Evolutionary conservation across 2,329 filamentous ascomycete genomes (phyloP), one percentile per base, ranked within the genome.

Genomic region (Colletotrichum sojae): DNA sequence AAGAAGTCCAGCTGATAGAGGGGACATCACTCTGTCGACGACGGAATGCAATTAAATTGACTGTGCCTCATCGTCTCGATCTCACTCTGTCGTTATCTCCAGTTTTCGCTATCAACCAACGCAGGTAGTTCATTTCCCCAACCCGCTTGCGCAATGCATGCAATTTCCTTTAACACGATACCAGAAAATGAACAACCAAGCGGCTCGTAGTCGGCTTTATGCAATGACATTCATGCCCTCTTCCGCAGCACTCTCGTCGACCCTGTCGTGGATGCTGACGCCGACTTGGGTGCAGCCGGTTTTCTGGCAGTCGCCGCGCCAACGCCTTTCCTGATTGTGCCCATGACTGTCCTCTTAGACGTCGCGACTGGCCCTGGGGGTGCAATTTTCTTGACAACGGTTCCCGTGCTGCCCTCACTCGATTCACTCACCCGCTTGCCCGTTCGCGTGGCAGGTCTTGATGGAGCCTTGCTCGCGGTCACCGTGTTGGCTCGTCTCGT

Each of bases 351-450:
- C 75, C 84, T 86, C 76, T 87, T 90, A 3, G 81, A 70, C 3
- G 78, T 74, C 1, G 83, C 76, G 2, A 83, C 78, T 20, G 79
- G 72, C 15, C 78, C 72, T 2, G 78, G 74, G 31, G 81, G 75
- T 13, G 78, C 78, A 3, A 81, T 79, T 77, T 88, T 91, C 78
- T 86, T 87, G 51, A 91, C 84, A 22, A 92, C 89, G 0, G 91
- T 92, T 8, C 88, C 86, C 15, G 86, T 87, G 77, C 90, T 93
- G 5, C 81, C 84, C 63, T 91, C 88, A 73, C 90, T 92, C 16
- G 87, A 84, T 75, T 90, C 90, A 76, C 90, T 92, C 75, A 82
- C 79, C 76, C 88, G 85, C 70, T 85, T 83, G 63, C 81, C 82
- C 43, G 82, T 85, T 68, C 85, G 84, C 40, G 86, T 86, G 20